Conservation (phyloP, 371 early-diverging fungal genomes). For the Mortierella sp. region DNA sequence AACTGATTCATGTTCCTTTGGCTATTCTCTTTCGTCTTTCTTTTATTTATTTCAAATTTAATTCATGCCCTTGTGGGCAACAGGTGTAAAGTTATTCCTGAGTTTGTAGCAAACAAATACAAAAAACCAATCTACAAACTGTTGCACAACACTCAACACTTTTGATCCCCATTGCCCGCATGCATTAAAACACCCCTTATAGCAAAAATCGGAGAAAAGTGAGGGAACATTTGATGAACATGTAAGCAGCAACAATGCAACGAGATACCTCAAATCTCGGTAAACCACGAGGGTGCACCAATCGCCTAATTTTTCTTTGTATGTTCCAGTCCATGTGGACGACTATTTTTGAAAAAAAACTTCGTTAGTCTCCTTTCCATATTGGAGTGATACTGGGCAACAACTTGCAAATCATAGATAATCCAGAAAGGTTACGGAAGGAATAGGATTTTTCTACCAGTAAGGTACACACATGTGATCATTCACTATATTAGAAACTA, state of each 20-base stretch:
- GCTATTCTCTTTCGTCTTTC: no score
- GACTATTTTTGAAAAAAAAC: background rate
- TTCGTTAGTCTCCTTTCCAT: background rate
- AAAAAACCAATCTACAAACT: background rate
- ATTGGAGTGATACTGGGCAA: background rate
- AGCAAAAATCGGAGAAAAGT: conserved; percentile 8
- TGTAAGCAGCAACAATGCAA: background rate
- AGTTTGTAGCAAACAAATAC: background rate
- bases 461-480: conserved; percentile 1
- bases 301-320: background rate
- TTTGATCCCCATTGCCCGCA: conserved; percentile 4
- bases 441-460: background rate
- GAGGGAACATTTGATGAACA: background rate
- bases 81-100: conserved; percentile 52
- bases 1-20: no score
- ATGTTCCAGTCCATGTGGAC: conserved; percentile 18
- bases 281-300: background rate
- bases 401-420: background rate
- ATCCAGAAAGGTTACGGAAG: conserved; percentile 1
- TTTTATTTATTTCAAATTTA: no score
- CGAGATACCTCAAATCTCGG: background rate
- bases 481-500: background rate
- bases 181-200: background rate
- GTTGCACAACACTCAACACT: background rate
- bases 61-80: background rate